Evolutionary conservation across 2,329 filamentous ascomycete genomes (phyloP).

Genomic region (Fusarium camptoceras): DNA sequence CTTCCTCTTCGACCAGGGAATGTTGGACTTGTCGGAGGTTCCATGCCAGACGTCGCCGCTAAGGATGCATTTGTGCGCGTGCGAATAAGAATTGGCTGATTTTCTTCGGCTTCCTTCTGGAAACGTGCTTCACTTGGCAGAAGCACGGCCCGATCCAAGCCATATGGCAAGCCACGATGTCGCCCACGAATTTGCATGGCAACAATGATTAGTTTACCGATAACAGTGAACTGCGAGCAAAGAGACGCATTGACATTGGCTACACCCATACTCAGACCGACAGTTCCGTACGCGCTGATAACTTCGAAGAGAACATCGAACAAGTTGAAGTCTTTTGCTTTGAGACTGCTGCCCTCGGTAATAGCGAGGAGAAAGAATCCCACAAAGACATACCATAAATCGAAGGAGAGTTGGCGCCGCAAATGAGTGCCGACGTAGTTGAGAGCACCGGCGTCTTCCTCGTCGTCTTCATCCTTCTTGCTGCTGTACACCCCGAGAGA

Average conservation of each 20-base stretch:
- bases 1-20: constrained; percentile 51
- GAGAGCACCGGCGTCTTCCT: constrained; percentile 66
- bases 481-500: constrained; percentile 78
- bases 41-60: constrained; percentile 46
- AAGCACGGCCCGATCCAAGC: constrained; percentile 71
- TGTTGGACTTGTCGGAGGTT: constrained; percentile 40
- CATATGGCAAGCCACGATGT: constrained; percentile 76
- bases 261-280: constrained; percentile 90
- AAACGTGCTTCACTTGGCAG: constrained; percentile 68
- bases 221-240: constrained; percentile 79
- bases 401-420: constrained; percentile 92
- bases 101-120: constrained; percentile 63
- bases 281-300: constrained; percentile 92
- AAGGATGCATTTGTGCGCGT: constrained; percentile 53
- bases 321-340: constrained; percentile 72
- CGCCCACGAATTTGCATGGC: constrained; percentile 77
- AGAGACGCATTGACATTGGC: constrained; percentile 81
- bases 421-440: constrained; percentile 93
- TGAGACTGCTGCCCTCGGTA: constrained; percentile 79
- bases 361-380: constrained; percentile 94
- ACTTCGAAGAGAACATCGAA: constrained; percentile 85
- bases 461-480: constrained; percentile 58
- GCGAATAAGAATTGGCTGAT: constrained; percentile 54
- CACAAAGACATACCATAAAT: constrained; percentile 96
- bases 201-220: constrained; percentile 77